Percentiles rank a stretch among this genome's conserved stretches.
Evolutionary conservation across 306 rosid genomes (phyloP).

Genomic region (Fragaria nilgerrensis): DNA sequence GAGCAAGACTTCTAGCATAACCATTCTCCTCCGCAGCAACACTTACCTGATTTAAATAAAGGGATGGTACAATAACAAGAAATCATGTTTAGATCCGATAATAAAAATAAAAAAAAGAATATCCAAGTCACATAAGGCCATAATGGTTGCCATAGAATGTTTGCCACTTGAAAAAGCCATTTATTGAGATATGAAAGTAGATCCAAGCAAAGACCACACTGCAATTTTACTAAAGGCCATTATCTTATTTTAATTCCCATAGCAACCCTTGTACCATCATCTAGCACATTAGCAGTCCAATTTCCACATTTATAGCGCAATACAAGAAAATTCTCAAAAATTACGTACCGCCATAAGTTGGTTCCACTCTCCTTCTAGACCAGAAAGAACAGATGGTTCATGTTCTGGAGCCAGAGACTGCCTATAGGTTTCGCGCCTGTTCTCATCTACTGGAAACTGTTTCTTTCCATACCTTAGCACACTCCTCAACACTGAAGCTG

Average conservation of each 20-base stretch:
- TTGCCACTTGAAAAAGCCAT: neutral
- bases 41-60: constrained; percentile 59
- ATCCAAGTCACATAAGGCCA: neutral
- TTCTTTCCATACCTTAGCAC: constrained; percentile 75
- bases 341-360: constrained; percentile 66
- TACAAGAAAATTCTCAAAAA: neutral
- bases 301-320: constrained; percentile 9
- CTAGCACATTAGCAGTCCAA: neutral
- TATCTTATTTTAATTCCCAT: neutral
- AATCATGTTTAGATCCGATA: neutral
- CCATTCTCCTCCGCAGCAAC: constrained; percentile 52
- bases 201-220: neutral
- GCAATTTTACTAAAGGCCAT: neutral
- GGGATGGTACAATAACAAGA: neutral
- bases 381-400: constrained; percentile 38
- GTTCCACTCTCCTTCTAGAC: constrained; percentile 60
- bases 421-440: constrained; percentile 74
- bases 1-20: constrained; percentile 80
- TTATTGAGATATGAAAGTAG: neutral
- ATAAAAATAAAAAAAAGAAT: no score
- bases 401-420: constrained; percentile 36
- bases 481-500: constrained; percentile 87
- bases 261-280: neutral
- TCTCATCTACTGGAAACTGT: constrained; percentile 70
- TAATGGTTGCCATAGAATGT: neutral